Base-by-base conservation (phyloP, 2,329 filamentous ascomycete genomes). In the Aspergillus novoparasiticus region DNA sequence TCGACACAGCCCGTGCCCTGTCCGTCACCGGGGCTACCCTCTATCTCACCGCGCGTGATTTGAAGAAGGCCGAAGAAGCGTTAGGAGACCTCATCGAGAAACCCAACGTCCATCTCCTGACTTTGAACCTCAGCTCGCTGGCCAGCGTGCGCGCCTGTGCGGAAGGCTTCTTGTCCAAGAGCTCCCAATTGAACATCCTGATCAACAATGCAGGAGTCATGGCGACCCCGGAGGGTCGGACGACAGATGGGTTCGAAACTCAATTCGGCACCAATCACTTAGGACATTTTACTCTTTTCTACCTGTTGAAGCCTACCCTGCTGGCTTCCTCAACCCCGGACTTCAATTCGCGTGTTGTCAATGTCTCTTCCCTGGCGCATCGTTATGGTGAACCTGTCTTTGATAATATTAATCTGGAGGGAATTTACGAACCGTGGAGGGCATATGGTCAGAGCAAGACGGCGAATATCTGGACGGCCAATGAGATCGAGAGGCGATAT, bases 191-290 rank as follows among this genome's bases (percentile, higher is more conserved):
- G 16, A 69, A 64, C 32, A 64, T 72, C 21, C 59, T 84, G 19
- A 69, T 84, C 55, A 76, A 73, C 68, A 84, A 83, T 64, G 82
- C 78, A 1, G 82, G 76, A 1, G 76, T 86, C 51, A 82, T 85
- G 74, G 68, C 59, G 6, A 55, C 64, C 6, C 69, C 65, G 2
- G 65, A 69, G 32, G 71, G 70, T 76, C 70, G 63, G 77, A 85
- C 70, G 78, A 80, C 60, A 16, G 62, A 65, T 28, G 66, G 66
- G 1, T 80, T 81, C 65, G 85, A 87, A 68, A 69, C 72, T 0
- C 84, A 87, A 59, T 82, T 87, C 58, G 84, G 78, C 23, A 82
- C 79, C 1, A 86, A 87, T 69, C 80, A 87, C 66, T 72, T 87
- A 1, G 77, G 74, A 1, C 82, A 85, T 67, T 87, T 87, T 73